Conservation (phyloP, 2,329 filamentous ascomycete genomes). For the Cadophora gregata region DNA sequence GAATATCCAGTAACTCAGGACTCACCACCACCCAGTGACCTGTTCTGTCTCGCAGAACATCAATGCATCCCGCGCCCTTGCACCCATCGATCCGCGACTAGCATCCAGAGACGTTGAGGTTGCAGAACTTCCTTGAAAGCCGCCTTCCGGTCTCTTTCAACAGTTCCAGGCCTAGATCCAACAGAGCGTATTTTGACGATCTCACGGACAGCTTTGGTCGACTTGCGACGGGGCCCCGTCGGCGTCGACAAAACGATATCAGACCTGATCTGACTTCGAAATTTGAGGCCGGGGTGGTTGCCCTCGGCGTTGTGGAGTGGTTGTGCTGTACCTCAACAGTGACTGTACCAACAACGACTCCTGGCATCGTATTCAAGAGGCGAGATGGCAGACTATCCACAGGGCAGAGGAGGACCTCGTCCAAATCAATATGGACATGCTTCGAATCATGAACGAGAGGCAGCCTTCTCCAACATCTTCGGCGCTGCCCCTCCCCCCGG, state of each 20-base stretch:
- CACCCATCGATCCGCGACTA: conserved; percentile 30
- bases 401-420: conserved; percentile 61
- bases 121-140: conserved; percentile 24
- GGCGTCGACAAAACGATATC: conserved; percentile 34
- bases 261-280: conserved; percentile 31
- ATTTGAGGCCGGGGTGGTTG: conserved; percentile 36
- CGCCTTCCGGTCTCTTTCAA: conserved; percentile 19
- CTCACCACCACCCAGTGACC: conserved; percentile 31
- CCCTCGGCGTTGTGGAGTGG: conserved; percentile 38
- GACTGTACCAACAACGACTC: conserved; percentile 18
- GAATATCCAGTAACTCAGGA: conserved; percentile 25
- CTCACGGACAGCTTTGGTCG: conserved; percentile 28
- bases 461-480: conserved; percentile 95
- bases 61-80: conserved; percentile 35
- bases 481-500: conserved; percentile 84
- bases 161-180: conserved; percentile 13
- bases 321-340: conserved; percentile 25
- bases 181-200: conserved; percentile 13
- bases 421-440: conserved; percentile 50
- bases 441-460: conserved; percentile 78
- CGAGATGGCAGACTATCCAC: conserved; percentile 63
- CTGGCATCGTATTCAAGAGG: conserved; percentile 27
- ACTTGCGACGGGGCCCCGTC: conserved; percentile 36
- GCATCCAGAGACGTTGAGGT: conserved; percentile 26
- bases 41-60: conserved; percentile 23